Evolutionary conservation across 176 grass and related monocot species (phyloP).

Genomic region (Hordeum marinum): DNA sequence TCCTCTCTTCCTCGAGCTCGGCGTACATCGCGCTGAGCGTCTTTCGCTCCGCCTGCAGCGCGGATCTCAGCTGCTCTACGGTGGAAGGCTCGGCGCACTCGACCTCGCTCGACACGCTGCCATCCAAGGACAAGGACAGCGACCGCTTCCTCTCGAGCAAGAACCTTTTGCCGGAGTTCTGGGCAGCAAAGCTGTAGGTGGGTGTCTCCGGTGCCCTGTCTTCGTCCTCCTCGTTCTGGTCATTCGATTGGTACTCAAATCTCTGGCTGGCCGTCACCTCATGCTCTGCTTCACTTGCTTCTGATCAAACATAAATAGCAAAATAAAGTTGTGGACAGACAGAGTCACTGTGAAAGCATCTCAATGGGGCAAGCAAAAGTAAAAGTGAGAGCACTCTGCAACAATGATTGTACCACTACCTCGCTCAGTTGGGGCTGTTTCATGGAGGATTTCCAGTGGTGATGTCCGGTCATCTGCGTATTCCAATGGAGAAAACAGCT

Average conservation of each 20-base stretch:
- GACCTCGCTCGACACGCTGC: constrained; percentile 47
- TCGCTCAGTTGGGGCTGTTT: constrained; percentile 23
- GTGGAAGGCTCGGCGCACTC: constrained; percentile 57
- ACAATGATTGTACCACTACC: background rate
- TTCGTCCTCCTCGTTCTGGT: constrained; percentile 47
- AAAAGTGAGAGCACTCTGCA: background rate
- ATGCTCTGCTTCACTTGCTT: constrained; percentile 18
- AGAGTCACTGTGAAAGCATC: background rate
- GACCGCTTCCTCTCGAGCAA: constrained; percentile 62
- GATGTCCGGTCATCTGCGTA: constrained; percentile 17
- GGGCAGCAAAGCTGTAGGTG: constrained; percentile 43
- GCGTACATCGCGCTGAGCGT: constrained; percentile 69
- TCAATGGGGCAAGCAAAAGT: background rate
- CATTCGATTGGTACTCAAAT: constrained; percentile 3
- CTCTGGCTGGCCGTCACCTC: background rate
- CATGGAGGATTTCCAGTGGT: constrained; percentile 15
- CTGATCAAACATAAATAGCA: background rate
- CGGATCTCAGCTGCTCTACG: constrained; percentile 58
- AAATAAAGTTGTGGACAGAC: background rate
- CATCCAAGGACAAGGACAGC: constrained; percentile 67
- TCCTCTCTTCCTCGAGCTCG: constrained; percentile 96
- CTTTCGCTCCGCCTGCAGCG: constrained; percentile 52
- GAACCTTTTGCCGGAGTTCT: constrained; percentile 35
- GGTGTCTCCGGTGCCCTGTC: constrained; percentile 61
- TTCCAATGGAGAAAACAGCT: constrained; percentile 1